Conservation (phyloP, 1,284 basidiomycete genomes). For the Porogramme epimiltina region DNA sequence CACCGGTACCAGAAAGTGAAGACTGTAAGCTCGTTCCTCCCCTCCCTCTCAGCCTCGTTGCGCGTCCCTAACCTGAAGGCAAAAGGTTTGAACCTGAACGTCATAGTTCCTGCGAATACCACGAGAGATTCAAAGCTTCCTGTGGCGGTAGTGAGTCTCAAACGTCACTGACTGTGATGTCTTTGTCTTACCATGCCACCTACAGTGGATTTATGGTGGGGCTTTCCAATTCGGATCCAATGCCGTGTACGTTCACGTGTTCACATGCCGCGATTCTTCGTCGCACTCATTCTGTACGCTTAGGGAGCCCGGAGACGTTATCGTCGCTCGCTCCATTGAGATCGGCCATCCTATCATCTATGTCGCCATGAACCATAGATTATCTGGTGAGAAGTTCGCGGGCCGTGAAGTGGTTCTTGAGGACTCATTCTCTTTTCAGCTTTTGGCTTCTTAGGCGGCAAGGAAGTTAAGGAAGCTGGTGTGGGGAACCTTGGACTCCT, state of each 20-base stretch:
- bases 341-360: not conserved
- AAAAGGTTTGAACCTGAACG: slow-evolving; percentile 48
- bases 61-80: not conserved
- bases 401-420: not conserved
- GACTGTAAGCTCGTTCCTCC: slow-evolving; percentile 15
- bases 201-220: slow-evolving; percentile 28
- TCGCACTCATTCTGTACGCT: not conserved
- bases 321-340: not conserved
- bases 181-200: not conserved
- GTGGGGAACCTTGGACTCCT: slow-evolving; percentile 28
- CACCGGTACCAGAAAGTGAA: slow-evolving; percentile 9
- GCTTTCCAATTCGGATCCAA: slow-evolving; percentile 7
- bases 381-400: not conserved
- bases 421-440: not conserved
- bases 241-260: not conserved
- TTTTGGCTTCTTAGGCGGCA: slow-evolving; percentile 22
- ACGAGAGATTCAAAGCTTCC: slow-evolving; percentile 34
- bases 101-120: slow-evolving; percentile 34
- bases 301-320: not conserved
- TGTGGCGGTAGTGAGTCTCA: slow-evolving; percentile 39
- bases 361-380: not conserved
- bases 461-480: slow-evolving; percentile 49
- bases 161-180: too few species aligned
- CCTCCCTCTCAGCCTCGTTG: not conserved
- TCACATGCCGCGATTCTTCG: too few species aligned